phyloP scores from a whole-genome alignment of 2,329 filamentous ascomycete genomes.

The Verticillium dahliae region DNA sequence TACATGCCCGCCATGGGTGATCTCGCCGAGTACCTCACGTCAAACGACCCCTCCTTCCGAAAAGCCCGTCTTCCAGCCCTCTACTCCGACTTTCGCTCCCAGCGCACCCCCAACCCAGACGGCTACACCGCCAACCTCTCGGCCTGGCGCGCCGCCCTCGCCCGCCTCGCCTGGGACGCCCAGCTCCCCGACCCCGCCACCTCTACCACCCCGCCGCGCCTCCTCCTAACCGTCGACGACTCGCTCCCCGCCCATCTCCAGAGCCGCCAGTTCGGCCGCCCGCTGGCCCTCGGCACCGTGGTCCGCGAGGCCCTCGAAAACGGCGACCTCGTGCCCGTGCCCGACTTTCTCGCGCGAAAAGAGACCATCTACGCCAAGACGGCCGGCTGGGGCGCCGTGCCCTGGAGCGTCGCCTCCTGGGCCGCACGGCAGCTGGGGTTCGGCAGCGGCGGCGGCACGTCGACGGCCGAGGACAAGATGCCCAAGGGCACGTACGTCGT shows the following conservation, averaged over 20 bases:
- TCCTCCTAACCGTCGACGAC: slow-evolving; percentile 51
- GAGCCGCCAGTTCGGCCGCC: slow-evolving; percentile 71
- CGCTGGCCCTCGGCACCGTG: slow-evolving; percentile 72
- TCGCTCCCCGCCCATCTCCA: slow-evolving; percentile 66
- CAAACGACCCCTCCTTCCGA: slow-evolving; percentile 53
- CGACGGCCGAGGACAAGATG: slow-evolving; percentile 43
- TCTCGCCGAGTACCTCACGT: slow-evolving; percentile 59
- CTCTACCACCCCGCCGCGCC: slow-evolving; percentile 31
- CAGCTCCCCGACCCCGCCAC: slow-evolving; percentile 27
- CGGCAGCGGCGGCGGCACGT: slow-evolving; percentile 35
- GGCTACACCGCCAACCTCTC: slow-evolving; percentile 74
- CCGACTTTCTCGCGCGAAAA: slow-evolving; percentile 57
- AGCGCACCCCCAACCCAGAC: slow-evolving; percentile 73
- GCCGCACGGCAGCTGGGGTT: slow-evolving; percentile 65
- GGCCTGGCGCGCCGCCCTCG: slow-evolving; percentile 72
- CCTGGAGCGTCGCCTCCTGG: slow-evolving; percentile 71
- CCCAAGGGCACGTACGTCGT: slow-evolving; percentile 60
- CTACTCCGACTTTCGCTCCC: slow-evolving; percentile 78
- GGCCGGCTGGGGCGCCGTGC: slow-evolving; percentile 59
- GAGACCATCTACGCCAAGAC: slow-evolving; percentile 66
- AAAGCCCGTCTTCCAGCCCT: slow-evolving; percentile 76
- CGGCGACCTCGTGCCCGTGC: slow-evolving; percentile 63
- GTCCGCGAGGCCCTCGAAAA: slow-evolving; percentile 66
- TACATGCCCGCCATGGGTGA: slow-evolving; percentile 47
- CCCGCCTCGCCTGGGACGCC: slow-evolving; percentile 61